A percentile compares a stretch with the other conserved stretches of the same genome.
These are phyloP conservation scores for Isoetes engelmannii DNA, from an alignment of 83 land plant species.

Conservation along the genomic window DNA sequence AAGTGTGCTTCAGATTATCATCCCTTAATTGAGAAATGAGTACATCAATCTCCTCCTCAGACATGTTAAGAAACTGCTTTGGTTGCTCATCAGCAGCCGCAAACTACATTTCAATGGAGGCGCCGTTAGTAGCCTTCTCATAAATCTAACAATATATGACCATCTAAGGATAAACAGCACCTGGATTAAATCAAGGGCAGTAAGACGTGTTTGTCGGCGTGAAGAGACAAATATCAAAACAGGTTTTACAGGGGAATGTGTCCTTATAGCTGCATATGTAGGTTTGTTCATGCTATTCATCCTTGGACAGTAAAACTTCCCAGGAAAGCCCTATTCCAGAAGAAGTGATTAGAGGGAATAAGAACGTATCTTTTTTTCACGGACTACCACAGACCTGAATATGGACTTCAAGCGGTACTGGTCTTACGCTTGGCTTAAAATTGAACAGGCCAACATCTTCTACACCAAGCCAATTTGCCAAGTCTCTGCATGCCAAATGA, in stretches of 20 bases:
- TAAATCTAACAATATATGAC: neutral
- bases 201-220: conserved; percentile 95
- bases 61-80: conserved; percentile 65
- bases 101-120: conserved; percentile 39
- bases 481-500: conserved; percentile 44
- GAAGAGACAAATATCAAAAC: conserved; percentile 95
- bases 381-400: conserved; percentile 60
- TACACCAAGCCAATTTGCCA: conserved; percentile 95
- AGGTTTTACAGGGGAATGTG: conserved; percentile 98
- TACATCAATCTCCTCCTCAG: conserved; percentile 72
- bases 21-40: conserved; percentile 67
- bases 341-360: neutral
- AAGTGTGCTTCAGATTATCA: conserved; percentile 75
- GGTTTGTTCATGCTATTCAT: conserved; percentile 99
- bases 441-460: conserved; percentile 80
- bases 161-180: conserved; percentile 22
- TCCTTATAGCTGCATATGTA: conserved; percentile 93
- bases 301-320: conserved; percentile 92
- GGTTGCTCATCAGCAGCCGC: conserved; percentile 92
- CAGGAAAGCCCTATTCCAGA: conserved; percentile 80
- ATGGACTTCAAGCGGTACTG: conserved; percentile 99
- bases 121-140: neutral
- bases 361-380: conserved; percentile 3
- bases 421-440: conserved; percentile 98
- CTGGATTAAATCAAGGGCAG: conserved; percentile 94